Base-by-base conservation (phyloP, 805 yeast genomes). In the Monosporozyma yasuniensis region DNA sequence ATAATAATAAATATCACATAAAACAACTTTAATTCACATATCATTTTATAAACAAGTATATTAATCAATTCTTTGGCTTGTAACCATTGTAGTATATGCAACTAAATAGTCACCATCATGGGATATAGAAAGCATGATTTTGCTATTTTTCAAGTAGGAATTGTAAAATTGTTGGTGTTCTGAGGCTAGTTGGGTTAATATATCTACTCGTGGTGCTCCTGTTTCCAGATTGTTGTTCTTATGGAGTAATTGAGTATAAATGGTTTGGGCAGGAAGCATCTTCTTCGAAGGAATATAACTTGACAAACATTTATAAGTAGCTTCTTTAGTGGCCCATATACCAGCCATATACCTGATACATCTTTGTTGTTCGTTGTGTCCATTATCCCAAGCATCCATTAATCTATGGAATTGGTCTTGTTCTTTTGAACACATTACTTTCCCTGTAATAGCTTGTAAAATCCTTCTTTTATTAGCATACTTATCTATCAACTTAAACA, bases 261-360 rank as follows among this genome's bases (percentile, higher is more conserved):
- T 51, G 9, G 53, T 48, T 45, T 57, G 60, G 6, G 69, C 66
- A 4, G 69, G 63, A 5, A 65, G 66, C 27, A 60, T 32, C 2
- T 46, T 44, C 4, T 49, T 25, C 4, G 42, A 11, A 1, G 59
- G 57, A 4, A 56, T 51, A 43, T 32, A 54, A 18, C 50, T 44
- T 10, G 52, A 42, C 22, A 65, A 44, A 1, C 64, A 56, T 48
- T 65, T 65, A 21, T 52, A 56, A 2, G 54, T 9, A 3, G 66
- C 53, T 48, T 65, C 69, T 48, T 65, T 65, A 2, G 60, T 45
- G 3, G 67, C 66, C 69, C 69, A 65, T 14, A 64, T 47, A 3
- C 69, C 67, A 9, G 63, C 63, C 3, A 61, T 46, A 50, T 61
- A 65, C 6, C 47, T 50, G 1, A 44, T 23, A 39, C 42, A 39